Conservation (phyloP, 306 rosid genomes). For the Ochetophila trinervis region DNA sequence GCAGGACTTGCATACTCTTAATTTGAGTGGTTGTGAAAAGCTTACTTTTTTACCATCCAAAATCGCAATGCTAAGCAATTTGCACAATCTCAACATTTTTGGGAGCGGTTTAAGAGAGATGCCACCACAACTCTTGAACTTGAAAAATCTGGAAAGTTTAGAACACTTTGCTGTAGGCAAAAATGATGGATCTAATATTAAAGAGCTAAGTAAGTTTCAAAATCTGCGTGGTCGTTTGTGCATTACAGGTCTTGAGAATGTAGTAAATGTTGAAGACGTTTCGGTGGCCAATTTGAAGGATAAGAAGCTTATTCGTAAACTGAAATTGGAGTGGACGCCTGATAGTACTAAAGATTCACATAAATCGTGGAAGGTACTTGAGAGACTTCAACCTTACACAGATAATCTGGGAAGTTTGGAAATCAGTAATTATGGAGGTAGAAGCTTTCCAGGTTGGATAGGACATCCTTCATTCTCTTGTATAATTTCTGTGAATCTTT, state of each 20-base stretch:
- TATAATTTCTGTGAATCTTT: background rate
- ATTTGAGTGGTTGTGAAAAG: background rate
- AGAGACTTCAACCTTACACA: conserved; percentile 7
- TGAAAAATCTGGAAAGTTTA: conserved; percentile 4
- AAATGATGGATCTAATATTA: background rate
- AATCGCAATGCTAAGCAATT: conserved; percentile 5
- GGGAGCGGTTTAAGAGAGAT: conserved; percentile 3
- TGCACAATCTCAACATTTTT: conserved; percentile 5
- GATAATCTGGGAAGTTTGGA: background rate
- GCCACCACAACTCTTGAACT: conserved; percentile 3
- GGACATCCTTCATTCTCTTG: conserved; percentile 1
- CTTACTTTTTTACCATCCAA: conserved; percentile 18
- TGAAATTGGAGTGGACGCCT: conserved; percentile 20
- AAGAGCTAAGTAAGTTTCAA: conserved; percentile 9
- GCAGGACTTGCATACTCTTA: conserved; percentile 22
- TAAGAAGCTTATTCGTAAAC: conserved; percentile 11
- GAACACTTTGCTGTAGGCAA: background rate
- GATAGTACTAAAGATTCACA: conserved; percentile 4
- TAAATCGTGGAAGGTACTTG: conserved; percentile 11
- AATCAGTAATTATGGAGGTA: conserved; percentile 16
- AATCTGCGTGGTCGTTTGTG: conserved; percentile 4
- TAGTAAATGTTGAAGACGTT: conserved; percentile 4
- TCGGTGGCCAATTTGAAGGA: conserved; percentile 5
- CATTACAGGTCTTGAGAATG: conserved; percentile 20
- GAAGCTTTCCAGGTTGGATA: conserved; percentile 22